Percentiles rank a stretch among this genome's conserved stretches.
These are phyloP conservation scores for Marchantia polymorpha DNA, from an alignment of 225 moss, liverwort and hornwort genomes.

Conservation along the genomic window DNA sequence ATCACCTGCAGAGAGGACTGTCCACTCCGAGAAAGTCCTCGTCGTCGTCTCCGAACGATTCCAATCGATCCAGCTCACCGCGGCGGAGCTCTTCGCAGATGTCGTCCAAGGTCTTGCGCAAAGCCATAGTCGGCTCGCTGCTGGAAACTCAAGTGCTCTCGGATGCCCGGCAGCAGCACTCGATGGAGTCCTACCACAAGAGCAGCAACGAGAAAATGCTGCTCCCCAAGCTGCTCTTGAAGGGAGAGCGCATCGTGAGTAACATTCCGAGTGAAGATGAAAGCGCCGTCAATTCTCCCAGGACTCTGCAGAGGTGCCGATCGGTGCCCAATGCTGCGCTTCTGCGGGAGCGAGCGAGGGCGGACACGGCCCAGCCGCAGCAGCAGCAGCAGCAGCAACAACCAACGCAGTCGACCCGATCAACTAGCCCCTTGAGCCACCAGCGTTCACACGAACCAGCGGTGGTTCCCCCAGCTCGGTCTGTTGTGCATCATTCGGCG, in stretches of 20 bases:
- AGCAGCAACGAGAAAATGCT: slow-evolving; percentile 9
- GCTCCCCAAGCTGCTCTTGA: slow-evolving; percentile 18
- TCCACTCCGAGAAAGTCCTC: slow-evolving; percentile 16
- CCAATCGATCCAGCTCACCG: slow-evolving; percentile 24
- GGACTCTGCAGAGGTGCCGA: slow-evolving; percentile 48
- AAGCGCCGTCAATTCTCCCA: slow-evolving; percentile 25
- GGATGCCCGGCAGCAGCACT: slow-evolving; percentile 1
- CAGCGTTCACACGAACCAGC: slow-evolving; percentile 20
- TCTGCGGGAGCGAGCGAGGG: slow-evolving; percentile 37
- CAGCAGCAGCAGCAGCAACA: slow-evolving; percentile 23
- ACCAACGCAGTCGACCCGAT: slow-evolving; percentile 7
- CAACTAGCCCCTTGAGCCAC: slow-evolving; percentile 1
- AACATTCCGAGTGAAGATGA: slow-evolving; percentile 37
- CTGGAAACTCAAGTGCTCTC: slow-evolving; percentile 23
- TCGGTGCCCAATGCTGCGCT: slow-evolving; percentile 58
- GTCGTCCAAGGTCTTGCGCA: slow-evolving; percentile 32
- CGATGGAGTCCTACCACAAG: background rate
- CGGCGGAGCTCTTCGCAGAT: slow-evolving; percentile 28
- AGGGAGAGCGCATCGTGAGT: slow-evolving; percentile 24
- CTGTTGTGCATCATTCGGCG: background rate
- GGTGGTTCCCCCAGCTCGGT: background rate
- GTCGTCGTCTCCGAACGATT: slow-evolving; percentile 1
- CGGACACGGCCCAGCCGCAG: slow-evolving; percentile 1
- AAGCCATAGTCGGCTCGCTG: slow-evolving; percentile 33
- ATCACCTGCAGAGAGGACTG: slow-evolving; percentile 18